A percentile compares a stretch with the other conserved stretches of the same genome.
Evolutionary conservation across 352 stramenopile species (phyloP).

Genomic region (Phytophthora sp.): DNA sequence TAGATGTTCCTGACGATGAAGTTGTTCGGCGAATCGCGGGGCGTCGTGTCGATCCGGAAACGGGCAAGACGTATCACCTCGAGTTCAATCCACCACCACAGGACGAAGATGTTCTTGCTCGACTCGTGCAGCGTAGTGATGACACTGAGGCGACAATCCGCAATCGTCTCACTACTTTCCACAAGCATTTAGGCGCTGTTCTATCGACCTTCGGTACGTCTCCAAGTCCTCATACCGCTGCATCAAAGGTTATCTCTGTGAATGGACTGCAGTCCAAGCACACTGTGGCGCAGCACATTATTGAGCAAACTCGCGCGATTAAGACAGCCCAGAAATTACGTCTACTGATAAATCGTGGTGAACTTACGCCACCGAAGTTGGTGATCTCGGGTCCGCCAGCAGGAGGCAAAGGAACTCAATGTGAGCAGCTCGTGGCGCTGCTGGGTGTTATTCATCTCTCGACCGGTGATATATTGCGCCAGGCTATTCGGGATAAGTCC

Average conservation of each 20-base stretch:
- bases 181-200: constrained; percentile 74
- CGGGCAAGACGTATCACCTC: constrained; percentile 95
- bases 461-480: constrained; percentile 92
- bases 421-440: constrained; percentile 86
- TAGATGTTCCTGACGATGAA: constrained; percentile 95
- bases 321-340: constrained; percentile 52
- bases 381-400: constrained; percentile 93
- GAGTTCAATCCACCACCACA: constrained; percentile 95
- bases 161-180: constrained; percentile 88
- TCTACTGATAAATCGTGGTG: constrained; percentile 44
- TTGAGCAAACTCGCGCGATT: constrained; percentile 38
- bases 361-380: constrained; percentile 75
- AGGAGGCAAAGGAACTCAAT: constrained; percentile 95
- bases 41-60: constrained; percentile 94
- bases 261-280: constrained; percentile 58
- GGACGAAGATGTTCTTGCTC: constrained; percentile 65
- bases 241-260: constrained; percentile 44
- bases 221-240: neutral
- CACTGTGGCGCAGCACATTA: constrained; percentile 38
- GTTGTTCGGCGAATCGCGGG: constrained; percentile 96
- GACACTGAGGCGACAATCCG: constrained; percentile 93
- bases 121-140: constrained; percentile 90
- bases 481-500: constrained; percentile 80
- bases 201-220: constrained; percentile 40
- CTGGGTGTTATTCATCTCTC: constrained; percentile 93